Evolutionary conservation across 2,329 filamentous ascomycete species (phyloP).

Genomic region (Aspergillus quadrilineatus): DNA sequence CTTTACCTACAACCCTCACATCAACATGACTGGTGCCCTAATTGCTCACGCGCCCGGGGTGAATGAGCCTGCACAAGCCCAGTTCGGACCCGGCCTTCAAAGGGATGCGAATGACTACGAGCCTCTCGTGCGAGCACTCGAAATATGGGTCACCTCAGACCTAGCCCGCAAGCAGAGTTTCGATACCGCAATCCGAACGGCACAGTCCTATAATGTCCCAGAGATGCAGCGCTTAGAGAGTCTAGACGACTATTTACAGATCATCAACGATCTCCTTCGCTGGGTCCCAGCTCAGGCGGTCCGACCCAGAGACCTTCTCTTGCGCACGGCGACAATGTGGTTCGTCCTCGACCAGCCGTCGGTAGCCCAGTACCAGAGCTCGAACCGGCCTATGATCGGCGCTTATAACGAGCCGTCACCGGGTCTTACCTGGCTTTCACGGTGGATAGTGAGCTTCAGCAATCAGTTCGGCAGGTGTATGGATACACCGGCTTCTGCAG

Average conservation of each 20-base stretch:
- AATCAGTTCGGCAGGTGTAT: constrained; percentile 12
- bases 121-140: background rate
- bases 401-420: background rate
- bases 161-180: background rate
- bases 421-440: constrained; percentile 13
- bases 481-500: constrained; percentile 10
- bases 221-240: background rate
- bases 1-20: too few relatives aligned
- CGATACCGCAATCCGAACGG: background rate
- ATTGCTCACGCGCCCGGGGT: too few relatives aligned
- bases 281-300: constrained; percentile 13
- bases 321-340: constrained; percentile 13
- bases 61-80: too few relatives aligned
- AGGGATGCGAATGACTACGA: background rate
- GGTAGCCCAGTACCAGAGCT: constrained; percentile 9
- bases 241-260: constrained; percentile 5
- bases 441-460: constrained; percentile 15
- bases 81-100: too few relatives aligned
- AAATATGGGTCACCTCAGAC: background rate
- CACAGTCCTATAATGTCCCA: background rate
- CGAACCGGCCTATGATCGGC: background rate
- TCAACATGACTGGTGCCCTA: too few relatives aligned
- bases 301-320: constrained; percentile 10
- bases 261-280: constrained; percentile 4
- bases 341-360: constrained; percentile 14